Evolutionary conservation across 495 filamentous ascomycete genomes (phyloP), one percentile per base, ranked within the genome.

Genomic region (Aspergillus avenaceus): DNA sequence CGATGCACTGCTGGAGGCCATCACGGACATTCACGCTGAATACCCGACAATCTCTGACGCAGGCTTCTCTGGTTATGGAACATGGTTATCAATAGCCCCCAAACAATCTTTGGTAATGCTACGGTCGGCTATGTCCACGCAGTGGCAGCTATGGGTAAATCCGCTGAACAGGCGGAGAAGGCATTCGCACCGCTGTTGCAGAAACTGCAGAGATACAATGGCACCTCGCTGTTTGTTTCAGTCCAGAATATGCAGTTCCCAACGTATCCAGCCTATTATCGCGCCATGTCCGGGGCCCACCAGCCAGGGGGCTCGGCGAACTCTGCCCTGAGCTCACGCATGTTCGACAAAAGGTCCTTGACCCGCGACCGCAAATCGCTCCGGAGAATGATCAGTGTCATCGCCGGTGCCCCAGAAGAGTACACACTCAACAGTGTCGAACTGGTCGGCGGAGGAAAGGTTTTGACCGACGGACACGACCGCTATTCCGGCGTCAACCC

Each of bases 381-480:
- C 3, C 43, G 50, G 5, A 44, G 44, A 6, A 66, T 67, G 49
- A 52, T 74, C 8, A 47, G 56, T 11, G 51, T 42, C n/a, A 56
- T 64, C n/a, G 64, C 64, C 23, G 64, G 65, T 1, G 50, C 31
- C 4, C 45, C 55, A 2, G 44, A 60, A 9, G 54, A 70, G 34
- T 55, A 51, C 12, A 69, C 67, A 0, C 54, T 59, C 8, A 56
- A 53, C 26, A 65, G 64, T 23, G 56, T 74, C 8, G 54, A 55
- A 11, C 54, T 74, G 16, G 62, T 71, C 21, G 65, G 67, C 23
- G 74, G 72, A 4, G 66, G 73, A 12, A 58, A 66, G 21, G 65
- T 71, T 4, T 54, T 67, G 25, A 21, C 16, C 13, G 34, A 38
- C 34, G 41, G 53, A 8, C 57, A 64, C 31, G 49, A 46, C 7